These are phyloP conservation scores for Verticillium albo-atrum DNA, from an alignment of 2,329 filamentous ascomycete species.

Conservation along the genomic window DNA sequence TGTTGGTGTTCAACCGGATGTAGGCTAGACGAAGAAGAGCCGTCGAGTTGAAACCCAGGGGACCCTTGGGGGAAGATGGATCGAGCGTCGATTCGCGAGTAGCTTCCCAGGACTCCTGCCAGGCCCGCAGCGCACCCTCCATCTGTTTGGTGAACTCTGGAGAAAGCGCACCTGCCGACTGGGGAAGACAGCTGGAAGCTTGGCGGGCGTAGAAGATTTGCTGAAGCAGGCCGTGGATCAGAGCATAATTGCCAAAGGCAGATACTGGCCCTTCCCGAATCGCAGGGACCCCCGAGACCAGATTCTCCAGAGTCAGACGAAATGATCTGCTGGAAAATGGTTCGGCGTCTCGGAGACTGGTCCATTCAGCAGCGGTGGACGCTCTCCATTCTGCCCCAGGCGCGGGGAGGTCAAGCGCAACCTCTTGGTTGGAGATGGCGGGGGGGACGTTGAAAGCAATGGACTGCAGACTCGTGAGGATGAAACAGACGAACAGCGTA, in stretches of 20 bases:
- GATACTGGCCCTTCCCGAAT: constrained; percentile 27
- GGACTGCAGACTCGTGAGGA: constrained; percentile 54
- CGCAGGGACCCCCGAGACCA: constrained; percentile 17
- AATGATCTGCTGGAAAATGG: constrained; percentile 14
- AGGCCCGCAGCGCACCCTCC: constrained; percentile 41
- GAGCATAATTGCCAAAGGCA: constrained; percentile 47
- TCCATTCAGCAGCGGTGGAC: constrained; percentile 43
- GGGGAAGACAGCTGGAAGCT: constrained; percentile 8
- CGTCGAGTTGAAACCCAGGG: constrained; percentile 42
- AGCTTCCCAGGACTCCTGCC: constrained; percentile 48
- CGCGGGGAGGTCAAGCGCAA: constrained; percentile 49
- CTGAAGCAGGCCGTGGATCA: constrained; percentile 49
- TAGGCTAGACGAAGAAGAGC: constrained; percentile 23
- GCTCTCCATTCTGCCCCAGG: constrained; percentile 52
- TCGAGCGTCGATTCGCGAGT: constrained; percentile 49
- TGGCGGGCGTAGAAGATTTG: constrained; percentile 48
- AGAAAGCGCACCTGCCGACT: constrained; percentile 25
- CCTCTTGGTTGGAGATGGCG: constrained; percentile 48
- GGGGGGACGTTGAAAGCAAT: constrained; percentile 60
- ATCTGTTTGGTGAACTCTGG: constrained; percentile 37
- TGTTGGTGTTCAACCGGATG: constrained; percentile 15
- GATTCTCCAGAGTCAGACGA: constrained; percentile 24
- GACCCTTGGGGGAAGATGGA: constrained; percentile 46
- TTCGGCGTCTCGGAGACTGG: constrained; percentile 21
- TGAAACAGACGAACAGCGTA: constrained; percentile 39